Evolutionary conservation across 2,329 filamentous ascomycete genomes (phyloP).

Genomic region (Apiospora saccharicola): DNA sequence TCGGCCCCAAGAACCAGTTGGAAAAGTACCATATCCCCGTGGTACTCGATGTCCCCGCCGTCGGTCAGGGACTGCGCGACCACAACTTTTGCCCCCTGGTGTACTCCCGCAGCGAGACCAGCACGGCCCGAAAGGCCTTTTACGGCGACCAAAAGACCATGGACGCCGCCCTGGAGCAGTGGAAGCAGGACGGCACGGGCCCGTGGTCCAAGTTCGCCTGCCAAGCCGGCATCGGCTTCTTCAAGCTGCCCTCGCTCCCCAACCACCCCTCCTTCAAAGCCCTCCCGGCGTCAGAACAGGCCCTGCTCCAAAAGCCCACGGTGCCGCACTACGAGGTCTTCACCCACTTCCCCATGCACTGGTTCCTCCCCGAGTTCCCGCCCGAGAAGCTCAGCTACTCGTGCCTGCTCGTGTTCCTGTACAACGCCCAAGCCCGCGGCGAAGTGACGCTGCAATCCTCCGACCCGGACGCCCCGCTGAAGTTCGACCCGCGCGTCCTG

Average conservation of each 20-base stretch:
- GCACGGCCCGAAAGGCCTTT: slow-evolving; percentile 53
- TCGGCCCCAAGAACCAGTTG: slow-evolving; percentile 48
- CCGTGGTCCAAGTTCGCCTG: slow-evolving; percentile 50
- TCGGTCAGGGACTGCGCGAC: slow-evolving; percentile 51
- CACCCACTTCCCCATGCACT: slow-evolving; percentile 54
- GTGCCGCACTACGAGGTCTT: slow-evolving; percentile 66
- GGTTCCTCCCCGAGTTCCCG: slow-evolving; percentile 48
- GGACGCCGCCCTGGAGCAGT: slow-evolving; percentile 55
- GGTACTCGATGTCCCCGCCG: slow-evolving; percentile 42
- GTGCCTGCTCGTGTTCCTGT: slow-evolving; percentile 54
- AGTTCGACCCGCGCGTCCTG: slow-evolving; percentile 61
- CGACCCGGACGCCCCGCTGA: slow-evolving; percentile 54
- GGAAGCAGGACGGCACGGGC: slow-evolving; percentile 52
- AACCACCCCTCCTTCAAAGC: slow-evolving; percentile 56
- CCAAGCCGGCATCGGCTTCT: slow-evolving; percentile 50
- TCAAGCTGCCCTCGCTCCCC: slow-evolving; percentile 51
- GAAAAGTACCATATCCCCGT: slow-evolving; percentile 45
- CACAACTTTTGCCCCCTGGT: slow-evolving; percentile 49
- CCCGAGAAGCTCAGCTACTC: slow-evolving; percentile 49
- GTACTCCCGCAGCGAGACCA: slow-evolving; percentile 49
- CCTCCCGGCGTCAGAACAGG: slow-evolving; percentile 52
- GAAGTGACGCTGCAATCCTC: slow-evolving; percentile 59
- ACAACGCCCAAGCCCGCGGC: slow-evolving; percentile 62
- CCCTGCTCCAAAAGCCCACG: slow-evolving; percentile 54
- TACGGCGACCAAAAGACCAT: slow-evolving; percentile 51